These are phyloP conservation scores for Cladosporium velox DNA, from an alignment of 2,329 filamentous ascomycete species.

Conservation along the genomic window DNA sequence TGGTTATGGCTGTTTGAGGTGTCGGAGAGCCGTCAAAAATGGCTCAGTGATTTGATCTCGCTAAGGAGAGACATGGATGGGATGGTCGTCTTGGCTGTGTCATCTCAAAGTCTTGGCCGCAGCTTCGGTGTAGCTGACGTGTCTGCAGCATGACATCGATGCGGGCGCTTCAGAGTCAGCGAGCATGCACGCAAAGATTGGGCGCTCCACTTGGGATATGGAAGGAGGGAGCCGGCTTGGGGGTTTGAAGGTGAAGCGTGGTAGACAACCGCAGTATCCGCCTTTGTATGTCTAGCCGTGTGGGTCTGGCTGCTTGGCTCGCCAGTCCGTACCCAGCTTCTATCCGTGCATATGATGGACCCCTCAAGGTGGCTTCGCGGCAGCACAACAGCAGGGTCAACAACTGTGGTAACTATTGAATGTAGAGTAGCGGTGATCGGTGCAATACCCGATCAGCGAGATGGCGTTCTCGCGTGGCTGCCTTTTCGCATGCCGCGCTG, in stretches of 20 bases:
- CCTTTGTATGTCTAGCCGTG: not conserved
- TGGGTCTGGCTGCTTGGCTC: not conserved
- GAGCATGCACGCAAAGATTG: slow-evolving; percentile 1
- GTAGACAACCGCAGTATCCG: slow-evolving; percentile 10
- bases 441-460: not conserved
- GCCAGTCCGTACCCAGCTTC: not conserved
- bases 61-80: slow-evolving; percentile 1
- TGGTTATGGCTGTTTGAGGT: not conserved
- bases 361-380: not conserved
- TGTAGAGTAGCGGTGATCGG: not conserved
- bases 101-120: slow-evolving; percentile 17
- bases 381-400: not conserved
- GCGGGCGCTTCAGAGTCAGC: slow-evolving; percentile 9
- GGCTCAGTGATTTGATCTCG: slow-evolving; percentile 3
- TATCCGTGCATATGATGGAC: slow-evolving; percentile 4
- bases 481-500: not conserved
- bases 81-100: slow-evolving; percentile 15
- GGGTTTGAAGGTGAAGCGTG: not conserved
- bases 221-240: not conserved
- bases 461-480: slow-evolving; percentile 4
- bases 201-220: slow-evolving; percentile 9
- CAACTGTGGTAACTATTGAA: not conserved
- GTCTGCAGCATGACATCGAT: slow-evolving; percentile 18
- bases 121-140: slow-evolving; percentile 8
- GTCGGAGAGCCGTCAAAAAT: not conserved